These are phyloP conservation scores for Leccinum sublutescens DNA, from an alignment of 768 basidiomycete genomes.

Conservation along the genomic window DNA sequence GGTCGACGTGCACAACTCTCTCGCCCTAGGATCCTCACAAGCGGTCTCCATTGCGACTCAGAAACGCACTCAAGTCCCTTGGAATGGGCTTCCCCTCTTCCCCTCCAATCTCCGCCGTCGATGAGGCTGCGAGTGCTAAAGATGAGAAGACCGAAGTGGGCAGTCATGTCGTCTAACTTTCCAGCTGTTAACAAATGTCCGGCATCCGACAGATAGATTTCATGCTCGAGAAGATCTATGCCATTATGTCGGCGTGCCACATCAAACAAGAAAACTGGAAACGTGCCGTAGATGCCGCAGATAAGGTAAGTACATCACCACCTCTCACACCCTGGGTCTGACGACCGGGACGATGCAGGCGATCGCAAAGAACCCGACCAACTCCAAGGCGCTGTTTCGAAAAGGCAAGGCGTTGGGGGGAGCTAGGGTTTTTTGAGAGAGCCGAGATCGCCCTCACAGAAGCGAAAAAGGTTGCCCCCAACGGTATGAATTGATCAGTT, in stretches of 20 bases:
- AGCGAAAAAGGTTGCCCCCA: constrained; percentile 58
- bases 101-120: constrained; percentile 18
- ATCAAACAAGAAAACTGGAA: constrained; percentile 79
- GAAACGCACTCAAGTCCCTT: constrained; percentile 55
- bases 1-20: background rate
- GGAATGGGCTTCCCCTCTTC: constrained; percentile 33
- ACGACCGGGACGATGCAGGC: constrained; percentile 44
- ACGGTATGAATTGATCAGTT: constrained; percentile 39
- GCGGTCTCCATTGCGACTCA: constrained; percentile 22
- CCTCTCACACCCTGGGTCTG: background rate
- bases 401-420: constrained; percentile 69
- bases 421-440: constrained; percentile 67
- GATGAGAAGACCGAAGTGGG: constrained; percentile 68
- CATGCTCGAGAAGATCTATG: constrained; percentile 77
- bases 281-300: constrained; percentile 75
- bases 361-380: constrained; percentile 68
- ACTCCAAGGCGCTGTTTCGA: constrained; percentile 77
- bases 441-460: constrained; percentile 65
- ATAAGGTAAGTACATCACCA: constrained; percentile 50
- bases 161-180: background rate
- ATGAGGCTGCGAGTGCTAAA: constrained; percentile 31
- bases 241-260: constrained; percentile 84
- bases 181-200: background rate
- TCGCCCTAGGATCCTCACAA: constrained; percentile 4
- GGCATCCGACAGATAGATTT: constrained; percentile 55